Evolutionary conservation across 768 basidiomycete species (phyloP).

Genomic region (Lactifluus pinguis): DNA sequence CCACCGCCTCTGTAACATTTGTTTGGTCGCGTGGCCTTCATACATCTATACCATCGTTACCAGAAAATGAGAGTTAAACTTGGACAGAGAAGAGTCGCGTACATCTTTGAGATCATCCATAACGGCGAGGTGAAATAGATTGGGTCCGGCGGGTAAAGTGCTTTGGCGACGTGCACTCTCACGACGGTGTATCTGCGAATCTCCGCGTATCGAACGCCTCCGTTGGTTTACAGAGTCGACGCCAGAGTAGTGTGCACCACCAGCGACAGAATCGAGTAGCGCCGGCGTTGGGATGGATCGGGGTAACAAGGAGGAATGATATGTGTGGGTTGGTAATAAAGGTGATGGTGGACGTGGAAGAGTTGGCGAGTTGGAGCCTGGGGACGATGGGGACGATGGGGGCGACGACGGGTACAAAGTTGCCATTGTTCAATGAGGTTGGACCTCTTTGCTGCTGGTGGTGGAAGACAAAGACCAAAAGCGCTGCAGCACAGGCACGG

Average conservation of each 20-base stretch:
- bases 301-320: slow-evolving; percentile 37
- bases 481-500: not conserved
- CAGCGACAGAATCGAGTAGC: slow-evolving; percentile 48
- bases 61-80: not conserved
- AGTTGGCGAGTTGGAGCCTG: not conserved
- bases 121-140: slow-evolving; percentile 33
- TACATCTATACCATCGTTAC: slow-evolving; percentile 30
- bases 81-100: not conserved
- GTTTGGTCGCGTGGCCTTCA: slow-evolving; percentile 41
- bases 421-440: not conserved
- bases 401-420: not conserved
- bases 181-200: not conserved
- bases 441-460: not conserved
- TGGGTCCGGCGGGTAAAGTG: slow-evolving; percentile 9
- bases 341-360: slow-evolving; percentile 8
- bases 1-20: slow-evolving; percentile 48
- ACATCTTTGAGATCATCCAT: slow-evolving; percentile 48
- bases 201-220: slow-evolving; percentile 1
- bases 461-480: not conserved
- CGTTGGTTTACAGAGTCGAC: slow-evolving; percentile 30
- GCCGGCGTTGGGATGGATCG: slow-evolving; percentile 38
- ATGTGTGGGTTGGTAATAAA: slow-evolving; percentile 32
- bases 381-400: not conserved
- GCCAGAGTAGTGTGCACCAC: slow-evolving; percentile 57
- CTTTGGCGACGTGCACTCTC: slow-evolving; percentile 8